These are phyloP conservation scores for Edhazardia aedis DNA, from an alignment of 371 early-diverging fungal genomes.

Conservation along the genomic window DNA sequence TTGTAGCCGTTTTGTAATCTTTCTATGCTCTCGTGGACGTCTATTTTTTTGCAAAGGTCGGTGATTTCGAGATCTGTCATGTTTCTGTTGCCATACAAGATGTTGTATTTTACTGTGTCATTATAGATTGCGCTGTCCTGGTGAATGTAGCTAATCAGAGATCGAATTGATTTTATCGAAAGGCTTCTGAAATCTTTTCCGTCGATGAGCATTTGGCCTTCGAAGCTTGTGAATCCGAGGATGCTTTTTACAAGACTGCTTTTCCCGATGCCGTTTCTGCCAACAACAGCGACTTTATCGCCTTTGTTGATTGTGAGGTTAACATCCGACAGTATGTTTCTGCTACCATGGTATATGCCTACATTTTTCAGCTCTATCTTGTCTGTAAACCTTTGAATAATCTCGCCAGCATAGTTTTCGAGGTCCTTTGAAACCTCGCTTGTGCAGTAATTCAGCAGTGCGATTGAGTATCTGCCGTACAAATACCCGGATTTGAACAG, in stretches of 20 bases:
- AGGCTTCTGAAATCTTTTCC: conserved; percentile 18
- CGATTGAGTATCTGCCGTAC: conserved; percentile 29
- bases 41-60: conserved; percentile 15
- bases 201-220: conserved; percentile 27
- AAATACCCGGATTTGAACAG: conserved; percentile 35
- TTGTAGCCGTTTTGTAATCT: conserved; percentile 52
- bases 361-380: conserved; percentile 18
- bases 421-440: neutral
- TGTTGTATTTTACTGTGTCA: conserved; percentile 36
- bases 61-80: conserved; percentile 8
- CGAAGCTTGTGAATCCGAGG: conserved; percentile 20
- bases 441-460: conserved; percentile 6
- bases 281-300: conserved; percentile 46
- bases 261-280: conserved; percentile 47
- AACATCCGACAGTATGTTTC: conserved; percentile 20
- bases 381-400: conserved; percentile 4
- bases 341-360: conserved; percentile 3
- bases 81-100: conserved; percentile 23
- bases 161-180: conserved; percentile 9
- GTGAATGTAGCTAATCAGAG: conserved; percentile 36
- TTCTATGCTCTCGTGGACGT: conserved; percentile 18
- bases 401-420: neutral
- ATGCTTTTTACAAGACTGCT: conserved; percentile 38
- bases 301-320: conserved; percentile 35
- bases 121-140: conserved; percentile 31